phyloP scores from a whole-genome alignment of 768 basidiomycete species.

The Pisolithus tinctorius region DNA sequence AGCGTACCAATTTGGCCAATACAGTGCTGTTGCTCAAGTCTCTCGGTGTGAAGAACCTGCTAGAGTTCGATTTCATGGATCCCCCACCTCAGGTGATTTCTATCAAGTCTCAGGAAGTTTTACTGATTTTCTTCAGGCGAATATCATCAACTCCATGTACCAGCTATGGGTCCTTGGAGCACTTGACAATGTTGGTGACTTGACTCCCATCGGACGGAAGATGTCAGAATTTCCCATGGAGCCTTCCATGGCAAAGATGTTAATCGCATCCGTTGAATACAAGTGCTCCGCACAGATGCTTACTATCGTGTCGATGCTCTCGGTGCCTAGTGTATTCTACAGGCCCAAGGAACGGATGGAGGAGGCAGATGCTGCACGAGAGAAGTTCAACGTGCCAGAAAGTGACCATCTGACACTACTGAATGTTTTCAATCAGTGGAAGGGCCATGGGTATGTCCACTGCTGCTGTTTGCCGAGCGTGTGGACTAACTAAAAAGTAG shows the following conservation, averaged over 20 bases:
- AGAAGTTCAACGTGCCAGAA: slow-evolving; percentile 98
- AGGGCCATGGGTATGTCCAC: slow-evolving; percentile 73
- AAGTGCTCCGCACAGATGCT: slow-evolving; percentile 93
- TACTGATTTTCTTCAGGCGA: slow-evolving; percentile 48
- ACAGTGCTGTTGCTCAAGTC: slow-evolving; percentile 94
- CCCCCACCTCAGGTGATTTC: slow-evolving; percentile 89
- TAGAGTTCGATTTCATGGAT: slow-evolving; percentile 99
- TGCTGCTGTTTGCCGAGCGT: neutral
- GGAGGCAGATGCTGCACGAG: slow-evolving; percentile 93
- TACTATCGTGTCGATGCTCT: slow-evolving; percentile 98
- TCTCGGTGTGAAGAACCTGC: slow-evolving; percentile 90
- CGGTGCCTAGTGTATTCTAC: slow-evolving; percentile 96
- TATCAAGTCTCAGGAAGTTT: neutral
- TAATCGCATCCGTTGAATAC: slow-evolving; percentile 86
- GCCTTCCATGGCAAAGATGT: slow-evolving; percentile 98
- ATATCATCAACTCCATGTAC: slow-evolving; percentile 99
- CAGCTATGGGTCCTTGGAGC: slow-evolving; percentile 99
- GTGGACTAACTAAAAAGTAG: slow-evolving; percentile 31
- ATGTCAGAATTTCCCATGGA: slow-evolving; percentile 99
- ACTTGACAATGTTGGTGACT: slow-evolving; percentile 93
- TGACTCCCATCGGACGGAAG: slow-evolving; percentile 86
- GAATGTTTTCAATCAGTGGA: slow-evolving; percentile 99
- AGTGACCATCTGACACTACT: slow-evolving; percentile 93
- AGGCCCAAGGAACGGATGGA: slow-evolving; percentile 96
- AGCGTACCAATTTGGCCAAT: slow-evolving; percentile 95